Base-by-base conservation (phyloP, 495 filamentous ascomycete species). In the Daldinia childiae region DNA sequence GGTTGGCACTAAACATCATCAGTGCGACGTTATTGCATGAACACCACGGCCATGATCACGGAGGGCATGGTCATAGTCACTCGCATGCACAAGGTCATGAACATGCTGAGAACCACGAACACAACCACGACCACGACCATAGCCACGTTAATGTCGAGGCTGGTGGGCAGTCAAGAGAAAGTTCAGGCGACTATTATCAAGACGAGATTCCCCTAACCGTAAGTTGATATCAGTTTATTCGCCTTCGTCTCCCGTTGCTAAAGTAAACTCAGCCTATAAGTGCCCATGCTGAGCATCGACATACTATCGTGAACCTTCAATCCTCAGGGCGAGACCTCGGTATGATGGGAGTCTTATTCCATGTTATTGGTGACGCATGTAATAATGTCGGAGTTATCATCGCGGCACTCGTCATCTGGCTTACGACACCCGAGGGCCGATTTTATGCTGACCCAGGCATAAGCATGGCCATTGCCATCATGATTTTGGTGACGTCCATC, bases 351-450 rank as follows among this genome's bases (percentile, higher is more conserved):
- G 94, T 97, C 36, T 88, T 97, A 76, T 84, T 97, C 0, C 95
- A 98, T 72, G 93, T 97, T 41, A 83, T 95, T 76, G 93, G 95
- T 17, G 95, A 98, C 76, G 94, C 95, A 0, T 86, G 97, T 34
- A 95, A 94, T 72, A 98, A 98, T 72, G 84, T 97, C 59, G 95
- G 94, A 59, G 95, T 98, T 69, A 97, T 98, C 60, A 84, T 85
- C 14, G 92, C 93, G 8, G 95, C 95, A 0, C 83, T 95, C 0
- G 78, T 95, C 52, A 97, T 98, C 75, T 94, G 93, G 91, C 82
- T 93, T 51, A 88, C 91, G 1, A 56, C 72, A 4, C 90, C 87
- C 71, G 74, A 77, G 34, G 65, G 54, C 17, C 74, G 83, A 1
- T 84, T 79, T 71, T 97, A 97, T 72, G 89, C 91, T 6, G 95